Evolutionary conservation across 108 stramenopile genomes (phyloP), one percentile per base, ranked within the genome.

Genomic region (Skeletonema marinoi): DNA sequence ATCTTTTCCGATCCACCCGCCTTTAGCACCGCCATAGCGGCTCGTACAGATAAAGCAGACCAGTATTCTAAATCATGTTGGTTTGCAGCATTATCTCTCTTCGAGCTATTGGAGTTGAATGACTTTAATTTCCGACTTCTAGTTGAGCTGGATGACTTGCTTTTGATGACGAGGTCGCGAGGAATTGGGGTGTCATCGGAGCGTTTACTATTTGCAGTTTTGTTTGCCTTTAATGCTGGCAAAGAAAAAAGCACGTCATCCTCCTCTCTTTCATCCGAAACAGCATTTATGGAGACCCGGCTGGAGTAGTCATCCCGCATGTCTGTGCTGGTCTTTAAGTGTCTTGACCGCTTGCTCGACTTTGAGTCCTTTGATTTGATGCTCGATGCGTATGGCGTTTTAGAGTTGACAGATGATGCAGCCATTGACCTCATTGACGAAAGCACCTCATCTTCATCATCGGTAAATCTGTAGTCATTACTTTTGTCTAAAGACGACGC

Each of bases 11-110:
- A 70, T 54, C 80, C 80, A 16, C 70, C 66, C 11, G 73, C 68
- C 58, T 70, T 61, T 38, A 80, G 56, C n/a, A 81, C 80, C 16
- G 73, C 67, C 60, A 81, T 81, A 11, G 80, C 73, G 2, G 73
- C 80, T 38, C 39, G 16, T 1, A 80, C 80, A 54, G 80, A 81
- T 12, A 80, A 64, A 41, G 63, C 67, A 29, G 65, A 68, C 79
- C 75, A 76, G 17, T 48, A 62, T 14, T 60, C 66, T n/a, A 68
- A 16, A 67, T 68, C 41, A 38, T 39, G 21, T 63, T 16, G 25
- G 25, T 25, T 25, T 25, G 25, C 25, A 25, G 25, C 17, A n/a
- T 4, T 25, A 6, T 17, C 0, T 6, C n/a, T 56, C 39, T 39
- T 39, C 7, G 39, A 41, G 54, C 16, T 25, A 4, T 56, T 56